These are phyloP conservation scores for Tetramitus jugosus DNA, from an alignment of 208 protist species.

Conservation along the genomic window DNA sequence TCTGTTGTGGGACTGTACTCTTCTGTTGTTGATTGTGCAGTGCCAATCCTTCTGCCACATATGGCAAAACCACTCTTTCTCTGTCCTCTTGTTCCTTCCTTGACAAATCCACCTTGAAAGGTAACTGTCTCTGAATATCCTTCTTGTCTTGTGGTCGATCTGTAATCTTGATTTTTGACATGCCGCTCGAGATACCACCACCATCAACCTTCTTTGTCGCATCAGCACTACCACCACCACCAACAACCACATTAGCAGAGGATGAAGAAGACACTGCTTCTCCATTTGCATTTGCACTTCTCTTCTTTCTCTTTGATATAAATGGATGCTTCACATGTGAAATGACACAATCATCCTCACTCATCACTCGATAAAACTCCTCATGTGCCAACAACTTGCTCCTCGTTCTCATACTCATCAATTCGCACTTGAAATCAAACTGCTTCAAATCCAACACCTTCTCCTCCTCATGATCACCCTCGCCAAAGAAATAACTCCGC, in stretches of 20 bases:
- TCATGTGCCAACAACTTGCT: neutral
- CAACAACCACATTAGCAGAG: too few relatives aligned
- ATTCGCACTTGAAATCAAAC: neutral
- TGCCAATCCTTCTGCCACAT: neutral
- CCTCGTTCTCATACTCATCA: neutral
- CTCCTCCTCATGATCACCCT: neutral
- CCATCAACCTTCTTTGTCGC: neutral
- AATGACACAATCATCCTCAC: neutral
- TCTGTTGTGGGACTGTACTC: too few relatives aligned
- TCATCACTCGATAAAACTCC: neutral
- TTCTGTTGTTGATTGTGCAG: neutral
- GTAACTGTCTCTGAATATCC: neutral
- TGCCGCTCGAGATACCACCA: neutral
- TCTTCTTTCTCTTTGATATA: neutral
- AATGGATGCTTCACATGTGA: constrained; percentile 11
- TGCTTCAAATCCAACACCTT: neutral
- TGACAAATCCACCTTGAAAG: neutral
- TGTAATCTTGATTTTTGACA: neutral
- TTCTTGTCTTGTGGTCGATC: neutral
- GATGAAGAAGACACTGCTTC: neutral
- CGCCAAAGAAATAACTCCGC: neutral
- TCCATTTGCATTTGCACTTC: neutral
- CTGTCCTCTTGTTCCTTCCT: neutral
- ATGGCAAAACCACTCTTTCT: neutral
- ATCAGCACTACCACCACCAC: neutral